Percentiles rank a stretch among this genome's conserved stretches.
Conservation (phyloP, 345 rosid genomes). For the Dipteronia dyeriana region DNA sequence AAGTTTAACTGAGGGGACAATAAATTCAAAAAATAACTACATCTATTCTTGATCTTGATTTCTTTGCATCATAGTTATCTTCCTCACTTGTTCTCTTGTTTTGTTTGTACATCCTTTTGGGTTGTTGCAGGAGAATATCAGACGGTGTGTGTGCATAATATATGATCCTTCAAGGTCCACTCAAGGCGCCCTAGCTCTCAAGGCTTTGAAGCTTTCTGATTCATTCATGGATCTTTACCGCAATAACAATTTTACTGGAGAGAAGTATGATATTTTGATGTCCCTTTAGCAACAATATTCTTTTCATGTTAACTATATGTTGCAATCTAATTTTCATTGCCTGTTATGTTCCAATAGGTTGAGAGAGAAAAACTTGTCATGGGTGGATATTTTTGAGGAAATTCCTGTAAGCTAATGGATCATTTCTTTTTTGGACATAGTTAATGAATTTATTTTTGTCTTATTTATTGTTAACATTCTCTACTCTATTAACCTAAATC, state of each 20-base stretch:
- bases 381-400: constrained; percentile 99
- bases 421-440: constrained; percentile 2
- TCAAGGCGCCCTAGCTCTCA: constrained; percentile 89
- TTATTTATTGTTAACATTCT: not conserved
- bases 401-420: constrained; percentile 76
- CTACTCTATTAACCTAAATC: not conserved
- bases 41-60: not conserved
- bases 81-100: not conserved
- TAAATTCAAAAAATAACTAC: not conserved
- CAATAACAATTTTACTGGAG: constrained; percentile 82
- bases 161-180: constrained; percentile 95
- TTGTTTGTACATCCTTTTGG: not conserved
- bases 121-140: constrained; percentile 78
- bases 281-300: not conserved
- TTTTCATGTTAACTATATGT: constrained; percentile 16
- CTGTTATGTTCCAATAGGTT: constrained; percentile 46
- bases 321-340: constrained; percentile 2
- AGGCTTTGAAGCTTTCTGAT: constrained; percentile 98
- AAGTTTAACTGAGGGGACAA: not conserved
- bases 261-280: constrained; percentile 60
- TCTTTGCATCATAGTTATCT: not conserved
- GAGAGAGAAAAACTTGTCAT: constrained; percentile 97
- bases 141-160: constrained; percentile 92
- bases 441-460: not conserved
- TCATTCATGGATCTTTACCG: constrained; percentile 94